Conservation (phyloP, 2,329 filamentous ascomycete genomes). For the Colletotrichum cordylinicola region DNA sequence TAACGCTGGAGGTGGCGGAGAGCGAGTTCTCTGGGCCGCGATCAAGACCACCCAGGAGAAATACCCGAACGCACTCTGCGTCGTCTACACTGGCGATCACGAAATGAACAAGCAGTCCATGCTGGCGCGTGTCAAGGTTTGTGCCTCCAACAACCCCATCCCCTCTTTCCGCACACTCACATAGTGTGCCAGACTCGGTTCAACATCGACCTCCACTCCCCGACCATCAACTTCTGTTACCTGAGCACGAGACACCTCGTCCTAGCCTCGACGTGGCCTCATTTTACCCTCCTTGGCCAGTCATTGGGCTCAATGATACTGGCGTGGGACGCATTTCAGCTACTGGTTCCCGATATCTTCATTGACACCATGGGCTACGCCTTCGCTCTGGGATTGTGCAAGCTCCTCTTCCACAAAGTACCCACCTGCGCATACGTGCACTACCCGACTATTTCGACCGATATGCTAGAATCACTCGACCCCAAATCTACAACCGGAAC, state of each 20-base stretch:
- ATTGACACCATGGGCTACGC: constrained; percentile 99
- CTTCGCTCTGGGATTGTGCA: constrained; percentile 83
- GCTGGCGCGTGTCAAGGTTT: constrained; percentile 75
- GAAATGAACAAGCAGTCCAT: constrained; percentile 84
- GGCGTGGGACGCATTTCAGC: constrained; percentile 90
- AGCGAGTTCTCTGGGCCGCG: constrained; percentile 95
- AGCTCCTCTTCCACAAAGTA: constrained; percentile 78
- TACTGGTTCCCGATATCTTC: constrained; percentile 91
- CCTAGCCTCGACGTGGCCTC: constrained; percentile 85
- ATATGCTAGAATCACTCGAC: constrained; percentile 89
- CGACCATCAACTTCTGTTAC: constrained; percentile 87
- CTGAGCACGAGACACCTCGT: constrained; percentile 88
- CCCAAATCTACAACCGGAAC: constrained; percentile 61
- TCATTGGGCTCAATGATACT: constrained; percentile 87
- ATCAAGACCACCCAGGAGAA: constrained; percentile 87
- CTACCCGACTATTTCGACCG: constrained; percentile 97
- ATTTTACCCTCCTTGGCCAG: constrained; percentile 93
- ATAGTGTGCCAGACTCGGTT: constrained; percentile 73
- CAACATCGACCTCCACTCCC: constrained; percentile 87
- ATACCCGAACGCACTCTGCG: constrained; percentile 87
- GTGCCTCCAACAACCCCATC: constrained; percentile 23
- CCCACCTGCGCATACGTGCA: constrained; percentile 95
- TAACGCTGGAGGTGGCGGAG: constrained; percentile 95
- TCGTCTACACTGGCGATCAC: constrained; percentile 96
- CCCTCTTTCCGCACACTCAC: neutral